Conservation (phyloP, 1,284 basidiomycete species). For the Malassezia restricta region DNA sequence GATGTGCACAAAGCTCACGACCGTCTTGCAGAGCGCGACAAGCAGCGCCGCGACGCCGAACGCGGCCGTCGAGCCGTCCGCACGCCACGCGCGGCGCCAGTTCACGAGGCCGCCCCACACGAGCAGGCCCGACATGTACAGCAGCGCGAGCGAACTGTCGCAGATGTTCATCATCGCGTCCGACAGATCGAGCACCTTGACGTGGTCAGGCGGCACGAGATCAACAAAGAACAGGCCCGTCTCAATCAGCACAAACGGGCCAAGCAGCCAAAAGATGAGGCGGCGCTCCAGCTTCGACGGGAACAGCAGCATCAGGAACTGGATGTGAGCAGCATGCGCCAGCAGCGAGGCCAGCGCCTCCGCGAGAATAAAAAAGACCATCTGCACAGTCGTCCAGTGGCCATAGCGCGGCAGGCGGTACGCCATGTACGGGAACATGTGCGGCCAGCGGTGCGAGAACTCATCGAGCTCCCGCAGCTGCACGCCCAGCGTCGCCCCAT, state of each 20-base stretch:
- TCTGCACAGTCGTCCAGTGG: conserved; percentile 58
- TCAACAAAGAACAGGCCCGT: conserved; percentile 74
- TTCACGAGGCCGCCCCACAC: conserved; percentile 91
- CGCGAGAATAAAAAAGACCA: conserved; percentile 73
- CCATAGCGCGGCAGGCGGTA: conserved; percentile 62
- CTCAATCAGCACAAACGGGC: conserved; percentile 73
- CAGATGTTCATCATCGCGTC: conserved; percentile 80
- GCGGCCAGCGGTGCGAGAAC: conserved; percentile 72
- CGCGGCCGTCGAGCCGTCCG: conserved; percentile 75
- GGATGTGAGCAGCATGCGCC: conserved; percentile 73
- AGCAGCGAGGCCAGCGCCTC: conserved; percentile 57
- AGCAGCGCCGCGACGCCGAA: conserved; percentile 57
- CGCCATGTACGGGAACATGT: conserved; percentile 81
- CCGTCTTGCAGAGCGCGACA: conserved; percentile 37
- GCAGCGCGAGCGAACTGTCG: conserved; percentile 82
- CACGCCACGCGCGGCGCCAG: conserved; percentile 79
- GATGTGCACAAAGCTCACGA: conserved; percentile 42
- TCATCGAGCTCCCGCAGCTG: conserved; percentile 56
- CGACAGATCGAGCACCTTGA: conserved; percentile 54
- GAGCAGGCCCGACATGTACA: conserved; percentile 77
- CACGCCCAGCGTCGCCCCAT: conserved; percentile 48
- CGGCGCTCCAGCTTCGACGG: conserved; percentile 81
- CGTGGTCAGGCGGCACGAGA: conserved; percentile 50
- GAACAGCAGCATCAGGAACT: conserved; percentile 89
- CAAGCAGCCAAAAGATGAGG: conserved; percentile 74